A percentile compares a stretch with the other conserved stretches of the same genome.
These are phyloP conservation scores for Irpex rosettiformis DNA, from an alignment of 1,284 basidiomycete genomes.

Conservation along the genomic window DNA sequence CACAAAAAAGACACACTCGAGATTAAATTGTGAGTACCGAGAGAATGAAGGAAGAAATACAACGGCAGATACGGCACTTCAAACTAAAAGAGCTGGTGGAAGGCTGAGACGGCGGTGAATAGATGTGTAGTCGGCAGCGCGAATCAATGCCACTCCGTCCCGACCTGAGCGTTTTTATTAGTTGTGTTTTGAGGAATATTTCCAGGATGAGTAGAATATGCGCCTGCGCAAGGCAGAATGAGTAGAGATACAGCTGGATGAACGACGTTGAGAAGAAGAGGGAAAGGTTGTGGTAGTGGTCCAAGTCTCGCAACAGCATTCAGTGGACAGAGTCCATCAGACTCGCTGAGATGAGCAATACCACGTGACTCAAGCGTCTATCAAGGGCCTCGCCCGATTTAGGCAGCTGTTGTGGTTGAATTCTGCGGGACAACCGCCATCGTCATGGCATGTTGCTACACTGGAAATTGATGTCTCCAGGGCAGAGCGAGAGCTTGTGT, in stretches of 20 bases:
- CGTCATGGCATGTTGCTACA: neutral
- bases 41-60: neutral
- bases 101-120: neutral
- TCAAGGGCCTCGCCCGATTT: neutral
- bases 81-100: neutral
- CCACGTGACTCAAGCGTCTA: neutral
- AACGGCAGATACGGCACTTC: neutral
- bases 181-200: neutral
- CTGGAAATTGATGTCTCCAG: too few relatives aligned
- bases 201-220: neutral
- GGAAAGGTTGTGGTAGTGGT: neutral
- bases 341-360: neutral
- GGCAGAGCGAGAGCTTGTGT: neutral
- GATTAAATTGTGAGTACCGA: neutral
- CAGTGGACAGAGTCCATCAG: neutral
- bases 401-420: slow-evolving; percentile 3
- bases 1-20: neutral
- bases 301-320: neutral
- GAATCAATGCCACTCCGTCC: neutral
- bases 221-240: slow-evolving; percentile 2
- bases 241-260: neutral
- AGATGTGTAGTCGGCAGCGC: neutral
- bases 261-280: neutral
- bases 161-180: neutral
- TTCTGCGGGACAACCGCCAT: neutral